Conservation (phyloP, 148 eudicot genomes). For the Rhododendron ferrugineum region DNA sequence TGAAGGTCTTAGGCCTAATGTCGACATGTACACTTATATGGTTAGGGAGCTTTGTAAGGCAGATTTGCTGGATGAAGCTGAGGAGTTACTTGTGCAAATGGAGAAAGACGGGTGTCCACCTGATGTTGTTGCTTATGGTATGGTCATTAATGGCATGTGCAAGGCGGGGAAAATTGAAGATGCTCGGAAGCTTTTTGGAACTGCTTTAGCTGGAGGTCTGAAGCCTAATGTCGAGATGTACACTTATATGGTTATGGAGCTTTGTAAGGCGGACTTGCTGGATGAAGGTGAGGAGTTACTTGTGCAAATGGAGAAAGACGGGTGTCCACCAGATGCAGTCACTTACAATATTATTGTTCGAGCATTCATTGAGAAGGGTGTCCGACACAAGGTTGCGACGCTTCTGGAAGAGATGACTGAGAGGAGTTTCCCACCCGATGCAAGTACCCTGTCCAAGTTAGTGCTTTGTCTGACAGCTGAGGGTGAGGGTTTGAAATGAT, state of each 20-base stretch:
- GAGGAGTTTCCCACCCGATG: neutral
- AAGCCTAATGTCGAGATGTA: neutral
- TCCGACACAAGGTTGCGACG: neutral
- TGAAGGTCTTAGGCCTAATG: neutral
- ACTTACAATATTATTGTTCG: neutral
- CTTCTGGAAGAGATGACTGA: neutral
- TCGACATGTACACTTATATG: no score
- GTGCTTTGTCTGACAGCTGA: neutral
- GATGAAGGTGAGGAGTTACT: neutral
- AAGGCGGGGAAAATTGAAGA: neutral
- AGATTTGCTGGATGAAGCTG: neutral
- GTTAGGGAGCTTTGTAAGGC: neutral
- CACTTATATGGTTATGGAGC: neutral
- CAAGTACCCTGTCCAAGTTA: neutral
- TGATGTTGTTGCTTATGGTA: no score
- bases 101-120: no score
- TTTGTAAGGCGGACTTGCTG: neutral
- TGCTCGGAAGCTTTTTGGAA: neutral
- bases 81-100: neutral
- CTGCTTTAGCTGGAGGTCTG: neutral
- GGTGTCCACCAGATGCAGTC: neutral
- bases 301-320: neutral
- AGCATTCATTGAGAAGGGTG: neutral
- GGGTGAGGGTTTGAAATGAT: neutral
- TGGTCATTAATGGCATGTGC: neutral